A percentile compares a stretch with the other conserved stretches of the same genome.
Conservation (phyloP, 306 rosid species). For the Dalbergia cultrata region DNA sequence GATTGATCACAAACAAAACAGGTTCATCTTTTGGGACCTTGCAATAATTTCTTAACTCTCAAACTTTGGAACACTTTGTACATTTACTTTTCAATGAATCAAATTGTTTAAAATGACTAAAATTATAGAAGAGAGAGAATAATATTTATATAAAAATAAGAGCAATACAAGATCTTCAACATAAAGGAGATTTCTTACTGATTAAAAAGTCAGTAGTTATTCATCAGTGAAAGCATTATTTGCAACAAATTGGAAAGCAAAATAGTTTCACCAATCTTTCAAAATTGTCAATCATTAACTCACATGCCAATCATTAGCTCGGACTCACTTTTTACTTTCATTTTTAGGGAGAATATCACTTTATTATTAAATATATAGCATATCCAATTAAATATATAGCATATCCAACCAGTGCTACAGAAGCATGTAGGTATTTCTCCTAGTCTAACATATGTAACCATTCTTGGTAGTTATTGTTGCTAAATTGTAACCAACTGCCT, state of each 20-base stretch:
- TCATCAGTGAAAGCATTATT: background rate
- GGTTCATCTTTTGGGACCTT: background rate
- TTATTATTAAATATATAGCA: no score
- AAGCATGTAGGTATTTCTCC: no score
- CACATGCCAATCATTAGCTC: background rate
- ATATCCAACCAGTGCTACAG: background rate
- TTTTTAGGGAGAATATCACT: no score
- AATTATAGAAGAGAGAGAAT: background rate
- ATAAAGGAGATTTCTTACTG: background rate
- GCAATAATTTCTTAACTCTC: background rate
- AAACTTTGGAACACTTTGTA: background rate
- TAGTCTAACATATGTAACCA: no score
- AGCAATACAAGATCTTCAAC: background rate
- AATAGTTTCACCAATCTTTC: background rate
- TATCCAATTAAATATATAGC: no score
- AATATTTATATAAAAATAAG: background rate
- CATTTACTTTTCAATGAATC: no score
- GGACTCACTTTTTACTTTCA: no score
- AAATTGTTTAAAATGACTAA: no score
- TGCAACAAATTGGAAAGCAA: background rate
- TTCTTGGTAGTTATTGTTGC: no score
- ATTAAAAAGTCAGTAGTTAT: background rate
- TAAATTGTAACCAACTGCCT: background rate
- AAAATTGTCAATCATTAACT: background rate
- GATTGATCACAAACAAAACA: background rate